Evolutionary conservation across 768 basidiomycete species (phyloP).

Genomic region (Leccinum imitatum): DNA sequence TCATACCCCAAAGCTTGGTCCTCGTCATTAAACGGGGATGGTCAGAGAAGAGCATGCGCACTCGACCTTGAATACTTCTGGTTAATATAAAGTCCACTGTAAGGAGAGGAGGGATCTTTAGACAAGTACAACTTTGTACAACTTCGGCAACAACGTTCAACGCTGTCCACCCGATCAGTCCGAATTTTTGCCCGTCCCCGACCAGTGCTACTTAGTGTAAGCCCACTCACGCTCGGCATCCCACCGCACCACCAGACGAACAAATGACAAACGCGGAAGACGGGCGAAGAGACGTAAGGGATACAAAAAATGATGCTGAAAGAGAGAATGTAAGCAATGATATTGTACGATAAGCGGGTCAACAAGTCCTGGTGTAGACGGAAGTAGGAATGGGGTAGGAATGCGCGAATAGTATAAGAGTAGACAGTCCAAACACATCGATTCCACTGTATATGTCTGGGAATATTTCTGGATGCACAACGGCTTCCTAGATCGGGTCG

Average conservation of each 20-base stretch:
- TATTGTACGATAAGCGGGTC: conserved; percentile 32
- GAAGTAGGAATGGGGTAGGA: conserved; percentile 22
- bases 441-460: conserved; percentile 18
- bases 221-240: not conserved
- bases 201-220: not conserved
- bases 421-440: conserved; percentile 21
- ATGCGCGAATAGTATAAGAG: conserved; percentile 27
- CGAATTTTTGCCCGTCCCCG: not conserved
- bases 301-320: conserved; percentile 22
- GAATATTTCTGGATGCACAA: conserved; percentile 27
- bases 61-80: conserved; percentile 9
- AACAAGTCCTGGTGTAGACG: conserved; percentile 24
- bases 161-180: conserved; percentile 14
- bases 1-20: not conserved
- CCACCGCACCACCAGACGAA: conserved; percentile 4
- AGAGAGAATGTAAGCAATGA: conserved; percentile 28
- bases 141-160: conserved; percentile 9
- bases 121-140: conserved; percentile 17
- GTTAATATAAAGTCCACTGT: conserved; percentile 19
- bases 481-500: conserved; percentile 26
- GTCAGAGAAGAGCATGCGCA: not conserved
- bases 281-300: conserved; percentile 7
- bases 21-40: not conserved
- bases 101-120: conserved; percentile 6
- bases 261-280: not conserved